Evolutionary conservation across 2,329 filamentous ascomycete species (phyloP).

Genomic region (Phaeosphaeriaceae sp.): DNA sequence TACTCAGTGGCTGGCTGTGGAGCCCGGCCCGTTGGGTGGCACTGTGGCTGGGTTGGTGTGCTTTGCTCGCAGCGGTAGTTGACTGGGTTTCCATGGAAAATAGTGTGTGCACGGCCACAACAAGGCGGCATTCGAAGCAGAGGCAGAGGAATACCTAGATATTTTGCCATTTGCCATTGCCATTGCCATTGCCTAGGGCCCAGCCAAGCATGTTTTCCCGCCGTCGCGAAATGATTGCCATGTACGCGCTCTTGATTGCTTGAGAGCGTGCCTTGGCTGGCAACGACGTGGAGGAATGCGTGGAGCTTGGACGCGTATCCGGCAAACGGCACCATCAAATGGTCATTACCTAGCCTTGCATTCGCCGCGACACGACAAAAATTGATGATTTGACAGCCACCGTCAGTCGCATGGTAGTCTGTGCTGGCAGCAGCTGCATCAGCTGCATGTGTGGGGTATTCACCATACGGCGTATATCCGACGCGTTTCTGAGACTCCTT

Average conservation of each 20-base stretch:
- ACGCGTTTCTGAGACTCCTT: constrained; percentile 18
- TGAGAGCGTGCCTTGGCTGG: constrained; percentile 20
- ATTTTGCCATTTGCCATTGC: no score
- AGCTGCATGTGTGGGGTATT: constrained; percentile 11
- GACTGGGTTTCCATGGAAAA: constrained; percentile 34
- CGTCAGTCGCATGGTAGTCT: not conserved
- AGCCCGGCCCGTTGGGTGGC: constrained; percentile 32
- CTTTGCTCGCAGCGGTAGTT: constrained; percentile 22
- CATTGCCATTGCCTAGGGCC: constrained; percentile 16
- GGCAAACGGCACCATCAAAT: constrained; percentile 19
- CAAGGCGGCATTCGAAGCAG: constrained; percentile 10
- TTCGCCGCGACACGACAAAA: not conserved
- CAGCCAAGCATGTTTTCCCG: constrained; percentile 16
- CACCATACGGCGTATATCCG: constrained; percentile 18
- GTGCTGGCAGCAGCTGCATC: constrained; percentile 14
- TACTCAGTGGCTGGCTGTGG: constrained; percentile 24
- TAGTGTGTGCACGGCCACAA: constrained; percentile 27
- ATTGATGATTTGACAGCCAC: not conserved
- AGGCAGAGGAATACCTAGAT: not conserved
- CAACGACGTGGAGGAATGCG: constrained; percentile 21
- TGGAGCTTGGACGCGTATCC: constrained; percentile 9
- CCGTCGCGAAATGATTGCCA: constrained; percentile 17
- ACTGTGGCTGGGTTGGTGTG: constrained; percentile 6
- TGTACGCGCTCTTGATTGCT: constrained; percentile 11
- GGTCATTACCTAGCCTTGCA: not conserved